A percentile compares a stretch with the other conserved stretches of the same genome.
Conservation (phyloP, 192 early-diverging fungal genomes). For the Funneliformis geosporum region DNA sequence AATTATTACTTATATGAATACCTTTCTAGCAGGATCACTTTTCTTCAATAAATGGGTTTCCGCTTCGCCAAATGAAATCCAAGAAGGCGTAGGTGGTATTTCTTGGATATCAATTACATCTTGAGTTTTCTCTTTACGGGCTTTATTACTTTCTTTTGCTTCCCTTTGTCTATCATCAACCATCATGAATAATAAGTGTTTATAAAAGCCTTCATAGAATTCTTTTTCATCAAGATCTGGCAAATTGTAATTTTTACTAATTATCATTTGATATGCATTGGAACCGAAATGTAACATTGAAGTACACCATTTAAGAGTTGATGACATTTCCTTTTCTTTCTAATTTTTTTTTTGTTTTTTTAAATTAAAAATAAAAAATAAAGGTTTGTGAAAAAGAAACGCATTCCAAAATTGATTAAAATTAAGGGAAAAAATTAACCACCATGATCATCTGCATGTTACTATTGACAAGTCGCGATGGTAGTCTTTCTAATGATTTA, state of each 20-base stretch:
- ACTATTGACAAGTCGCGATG: not conserved
- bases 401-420: not conserved
- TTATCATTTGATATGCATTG: slow-evolving; percentile 24
- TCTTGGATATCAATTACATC: slow-evolving; percentile 4
- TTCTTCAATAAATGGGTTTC: slow-evolving; percentile 9
- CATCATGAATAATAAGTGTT: slow-evolving; percentile 18
- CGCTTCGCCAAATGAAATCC: not conserved
- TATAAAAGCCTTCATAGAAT: slow-evolving; percentile 20
- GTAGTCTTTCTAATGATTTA: not conserved
- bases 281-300: slow-evolving; percentile 12
- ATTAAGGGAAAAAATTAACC: not conserved
- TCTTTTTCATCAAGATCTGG: slow-evolving; percentile 14
- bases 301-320: slow-evolving; percentile 20
- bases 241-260: slow-evolving; percentile 9
- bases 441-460: not conserved
- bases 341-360: not conserved
- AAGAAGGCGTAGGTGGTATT: not conserved
- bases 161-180: slow-evolving; percentile 18
- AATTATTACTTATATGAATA: not conserved
- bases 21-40: slow-evolving; percentile 26
- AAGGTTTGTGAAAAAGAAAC: not conserved
- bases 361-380: slow-evolving; percentile 4
- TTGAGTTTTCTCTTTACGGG: not conserved
- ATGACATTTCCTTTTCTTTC: not conserved
- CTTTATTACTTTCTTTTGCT: not conserved